Evolutionary conservation across 345 rosid species (phyloP).

Genomic region (Gossypium turneri): DNA sequence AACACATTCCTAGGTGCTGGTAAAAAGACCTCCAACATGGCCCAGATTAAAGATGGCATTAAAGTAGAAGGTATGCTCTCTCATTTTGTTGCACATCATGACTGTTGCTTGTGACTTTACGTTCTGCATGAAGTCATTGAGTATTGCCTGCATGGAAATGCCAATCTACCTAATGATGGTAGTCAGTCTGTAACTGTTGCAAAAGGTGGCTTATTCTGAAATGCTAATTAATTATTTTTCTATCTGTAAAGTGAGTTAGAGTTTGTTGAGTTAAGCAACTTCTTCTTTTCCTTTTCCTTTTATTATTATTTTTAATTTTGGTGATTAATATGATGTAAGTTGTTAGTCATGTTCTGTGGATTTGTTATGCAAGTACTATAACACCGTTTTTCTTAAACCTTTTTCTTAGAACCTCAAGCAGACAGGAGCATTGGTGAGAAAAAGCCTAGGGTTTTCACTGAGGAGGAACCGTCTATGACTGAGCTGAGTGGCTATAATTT

Average conservation of each 20-base stretch:
- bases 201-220: not conserved
- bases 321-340: not conserved
- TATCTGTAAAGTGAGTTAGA: not conserved
- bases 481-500: constrained; percentile 84
- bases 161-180: not conserved
- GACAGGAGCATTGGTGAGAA: constrained; percentile 91
- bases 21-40: constrained; percentile 43
- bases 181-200: not conserved
- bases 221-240: not conserved
- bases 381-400: not conserved
- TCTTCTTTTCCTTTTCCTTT: not conserved
- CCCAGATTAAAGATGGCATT: constrained; percentile 46
- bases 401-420: constrained; percentile 51
- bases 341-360: not conserved
- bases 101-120: not conserved
- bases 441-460: constrained; percentile 64
- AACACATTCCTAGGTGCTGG: constrained; percentile 28
- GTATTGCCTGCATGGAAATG: not conserved
- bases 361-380: not conserved
- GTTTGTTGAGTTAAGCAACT: not conserved
- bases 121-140: not conserved
- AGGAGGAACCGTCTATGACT: constrained; percentile 64
- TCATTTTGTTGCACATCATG: not conserved
- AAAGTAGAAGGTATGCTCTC: constrained; percentile 74
- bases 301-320: not conserved